Base-by-base conservation (phyloP, 345 rosid species). In the Salix brachista region DNA sequence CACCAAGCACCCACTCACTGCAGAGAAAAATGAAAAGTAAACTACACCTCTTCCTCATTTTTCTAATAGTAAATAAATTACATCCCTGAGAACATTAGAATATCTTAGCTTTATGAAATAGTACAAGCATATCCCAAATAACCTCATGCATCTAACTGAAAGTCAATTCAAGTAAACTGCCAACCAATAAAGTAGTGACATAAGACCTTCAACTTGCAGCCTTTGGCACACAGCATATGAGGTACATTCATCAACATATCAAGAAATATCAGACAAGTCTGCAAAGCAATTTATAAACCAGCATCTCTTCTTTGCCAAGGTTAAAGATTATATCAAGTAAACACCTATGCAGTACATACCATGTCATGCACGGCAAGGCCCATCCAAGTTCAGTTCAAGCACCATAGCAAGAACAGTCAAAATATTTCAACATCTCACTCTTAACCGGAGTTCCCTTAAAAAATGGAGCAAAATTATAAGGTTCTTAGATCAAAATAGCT, bases 1-100 rank as follows among this genome's bases (percentile, higher is more conserved):
- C 91, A 67, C 99, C 98, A 77, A 95, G 94, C 72, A 95, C 98
- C 99, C 98, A 93, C 77, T 93, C 98, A 84, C 99, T 96, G 90
- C 58, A 52, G n/a, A 19, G 87, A 72, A 67, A 71, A 36, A 58
- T 60, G 75, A 17, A 2, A 32, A 62, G 65, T 34, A 28, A 65
- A 71, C 34, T 34, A 52, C n/a, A 19, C 23, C 8, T 18, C 58
- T 52, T 52, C 58, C 58, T 18, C 58, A 10, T 19, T 52, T 52
- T 0, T 18, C 58, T 52, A n/a, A 19, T 6, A 19, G 19, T 6
- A 52, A 19, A 26, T 52, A 61, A 30, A 18, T 70, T 9, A 39
- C 50, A 71, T 68, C 14, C 11, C 25, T 8, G 0, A n/a, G 12
- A 16, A 48, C 32, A 65, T 14, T 30, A 28, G n/a, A 65, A 62